Conservation (phyloP, 2,329 filamentous ascomycete genomes). For the Blastomyces parvus region DNA sequence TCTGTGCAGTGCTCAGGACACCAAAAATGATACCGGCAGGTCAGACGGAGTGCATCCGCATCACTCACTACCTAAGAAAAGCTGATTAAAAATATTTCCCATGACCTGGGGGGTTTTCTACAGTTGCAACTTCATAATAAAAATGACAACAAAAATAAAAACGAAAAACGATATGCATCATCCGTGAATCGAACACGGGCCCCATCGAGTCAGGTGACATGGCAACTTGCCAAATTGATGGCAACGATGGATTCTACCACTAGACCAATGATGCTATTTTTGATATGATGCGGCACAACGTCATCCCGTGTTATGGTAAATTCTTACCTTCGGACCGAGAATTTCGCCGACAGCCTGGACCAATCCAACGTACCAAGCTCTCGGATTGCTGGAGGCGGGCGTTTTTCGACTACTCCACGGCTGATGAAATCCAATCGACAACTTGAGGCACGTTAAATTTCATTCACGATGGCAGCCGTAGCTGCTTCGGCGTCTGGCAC, state of each 20-base stretch:
- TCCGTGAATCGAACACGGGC: conserved; percentile 40
- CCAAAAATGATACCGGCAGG: no score
- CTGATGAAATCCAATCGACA: neutral
- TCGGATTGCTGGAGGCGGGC: neutral
- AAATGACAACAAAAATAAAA: no score
- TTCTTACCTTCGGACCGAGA: neutral
- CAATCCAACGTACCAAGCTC: no score
- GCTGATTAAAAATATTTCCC: no score
- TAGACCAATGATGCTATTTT: conserved; percentile 1
- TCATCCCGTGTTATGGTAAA: neutral
- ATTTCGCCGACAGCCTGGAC: neutral
- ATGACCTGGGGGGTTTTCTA: no score
- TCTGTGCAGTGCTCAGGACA: no score
- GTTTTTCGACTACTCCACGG: neutral
- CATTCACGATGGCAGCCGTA: conserved; percentile 29
- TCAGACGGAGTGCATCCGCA: no score
- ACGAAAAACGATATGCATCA: conserved; percentile 15
- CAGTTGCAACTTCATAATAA: neutral
- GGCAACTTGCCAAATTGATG: neutral
- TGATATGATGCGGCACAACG: neutral
- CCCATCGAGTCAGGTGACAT: conserved; percentile 10
- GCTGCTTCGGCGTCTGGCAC: conserved; percentile 23
- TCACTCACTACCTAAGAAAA: no score
- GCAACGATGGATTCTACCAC: conserved; percentile 6
- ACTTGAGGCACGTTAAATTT: conserved; percentile 1